These are phyloP conservation scores for Magnaporthales sp. DNA, from an alignment of 2,329 filamentous ascomycete genomes.

Conservation along the genomic window DNA sequence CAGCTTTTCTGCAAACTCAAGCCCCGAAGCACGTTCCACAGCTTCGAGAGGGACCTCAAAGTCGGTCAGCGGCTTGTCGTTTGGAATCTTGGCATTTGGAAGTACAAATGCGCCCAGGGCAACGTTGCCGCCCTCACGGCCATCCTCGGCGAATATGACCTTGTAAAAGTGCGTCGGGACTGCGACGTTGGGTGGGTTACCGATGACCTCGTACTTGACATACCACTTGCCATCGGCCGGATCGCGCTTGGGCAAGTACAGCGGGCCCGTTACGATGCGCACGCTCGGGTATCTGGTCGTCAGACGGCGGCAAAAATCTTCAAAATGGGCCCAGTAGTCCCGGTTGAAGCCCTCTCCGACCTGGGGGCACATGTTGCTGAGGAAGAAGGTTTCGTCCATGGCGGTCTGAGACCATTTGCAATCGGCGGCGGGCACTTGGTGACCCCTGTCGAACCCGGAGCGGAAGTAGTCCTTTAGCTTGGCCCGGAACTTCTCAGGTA, in stretches of 20 bases:
- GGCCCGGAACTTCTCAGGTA: slow-evolving; percentile 83
- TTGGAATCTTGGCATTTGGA: slow-evolving; percentile 83
- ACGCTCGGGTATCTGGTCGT: slow-evolving; percentile 77
- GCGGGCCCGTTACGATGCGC: slow-evolving; percentile 82
- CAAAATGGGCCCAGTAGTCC: slow-evolving; percentile 98
- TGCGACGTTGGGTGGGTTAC: slow-evolving; percentile 83
- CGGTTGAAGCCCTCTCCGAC: slow-evolving; percentile 97
- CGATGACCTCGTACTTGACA: slow-evolving; percentile 92
- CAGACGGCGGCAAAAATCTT: slow-evolving; percentile 88
- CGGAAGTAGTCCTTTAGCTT: slow-evolving; percentile 91
- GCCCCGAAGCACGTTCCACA: slow-evolving; percentile 81
- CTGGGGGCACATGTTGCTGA: slow-evolving; percentile 97
- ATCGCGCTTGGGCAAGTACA: slow-evolving; percentile 85
- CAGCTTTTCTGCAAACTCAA: slow-evolving; percentile 83
- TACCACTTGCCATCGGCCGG: slow-evolving; percentile 86
- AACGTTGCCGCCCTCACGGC: slow-evolving; percentile 59
- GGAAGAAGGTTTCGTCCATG: slow-evolving; percentile 90
- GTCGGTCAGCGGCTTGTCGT: slow-evolving; percentile 76
- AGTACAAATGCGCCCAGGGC: slow-evolving; percentile 91
- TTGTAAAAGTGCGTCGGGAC: slow-evolving; percentile 99
- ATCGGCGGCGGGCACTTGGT: slow-evolving; percentile 95
- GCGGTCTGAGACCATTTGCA: slow-evolving; percentile 90
- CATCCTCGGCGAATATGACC: slow-evolving; percentile 93
- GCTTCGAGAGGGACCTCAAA: slow-evolving; percentile 94
- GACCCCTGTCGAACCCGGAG: slow-evolving; percentile 88